phyloP scores from a whole-genome alignment of 306 rosid genomes.

The Medicago lupulina region DNA sequence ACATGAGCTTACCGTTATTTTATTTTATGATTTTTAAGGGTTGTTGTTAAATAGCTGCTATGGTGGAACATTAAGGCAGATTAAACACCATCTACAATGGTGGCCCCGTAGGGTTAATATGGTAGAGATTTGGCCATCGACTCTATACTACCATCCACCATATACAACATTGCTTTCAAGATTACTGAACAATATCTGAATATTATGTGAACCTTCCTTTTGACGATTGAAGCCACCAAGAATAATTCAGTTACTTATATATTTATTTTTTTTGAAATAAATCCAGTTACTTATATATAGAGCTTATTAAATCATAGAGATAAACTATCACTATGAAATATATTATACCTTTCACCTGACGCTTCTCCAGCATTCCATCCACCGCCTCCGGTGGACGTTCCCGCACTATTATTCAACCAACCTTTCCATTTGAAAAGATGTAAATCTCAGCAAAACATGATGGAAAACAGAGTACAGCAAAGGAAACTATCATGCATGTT shows the following conservation, averaged over 20 bases:
- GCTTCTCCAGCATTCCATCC: conserved; percentile 58
- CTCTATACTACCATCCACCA: not conserved
- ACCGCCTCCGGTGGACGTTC: conserved; percentile 66
- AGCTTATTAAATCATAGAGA: conserved; percentile 9
- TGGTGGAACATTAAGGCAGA: not conserved
- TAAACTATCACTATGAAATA: conserved; percentile 31
- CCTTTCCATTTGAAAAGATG: conserved; percentile 55
- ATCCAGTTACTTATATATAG: conserved; percentile 1
- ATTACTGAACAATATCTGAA: conserved; percentile 17
- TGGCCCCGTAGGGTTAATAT: not conserved
- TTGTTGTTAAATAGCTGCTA: not conserved
- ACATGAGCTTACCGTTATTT: not conserved
- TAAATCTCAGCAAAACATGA: conserved; percentile 33
- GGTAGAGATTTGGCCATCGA: not conserved
- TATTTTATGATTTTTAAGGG: not conserved
- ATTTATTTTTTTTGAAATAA: too few relatives aligned
- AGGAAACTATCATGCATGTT: conserved; percentile 13
- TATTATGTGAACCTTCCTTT: conserved; percentile 8
- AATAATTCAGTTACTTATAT: conserved; percentile 13
- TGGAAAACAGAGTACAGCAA: conserved; percentile 24
- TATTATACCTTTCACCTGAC: conserved; percentile 63
- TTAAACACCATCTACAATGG: not conserved
- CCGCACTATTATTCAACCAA: conserved; percentile 75
- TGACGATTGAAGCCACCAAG: conserved; percentile 1
- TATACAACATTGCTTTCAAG: conserved; percentile 10